Evolutionary conservation across 768 basidiomycete species (phyloP).

Genomic region (Heimioporus sp.): DNA sequence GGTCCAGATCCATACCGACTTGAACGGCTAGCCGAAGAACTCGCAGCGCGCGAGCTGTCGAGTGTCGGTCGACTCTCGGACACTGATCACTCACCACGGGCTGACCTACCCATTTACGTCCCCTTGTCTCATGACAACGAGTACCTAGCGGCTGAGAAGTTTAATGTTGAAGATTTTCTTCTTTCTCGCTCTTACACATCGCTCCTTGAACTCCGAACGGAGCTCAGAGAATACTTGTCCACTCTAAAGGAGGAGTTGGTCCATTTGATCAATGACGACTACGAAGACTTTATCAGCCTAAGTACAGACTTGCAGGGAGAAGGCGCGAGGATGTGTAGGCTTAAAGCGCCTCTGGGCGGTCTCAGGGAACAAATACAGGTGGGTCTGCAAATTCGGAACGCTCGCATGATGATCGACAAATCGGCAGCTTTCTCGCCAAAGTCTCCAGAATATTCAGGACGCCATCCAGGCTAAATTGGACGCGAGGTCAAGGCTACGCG

Average conservation of each 20-base stretch:
- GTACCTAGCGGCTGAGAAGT: conserved; percentile 63
- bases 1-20: conserved; percentile 60
- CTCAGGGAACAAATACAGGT: conserved; percentile 71
- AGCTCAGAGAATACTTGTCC: conserved; percentile 83
- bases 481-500: conserved; percentile 71
- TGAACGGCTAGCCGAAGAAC: conserved; percentile 71
- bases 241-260: conserved; percentile 91
- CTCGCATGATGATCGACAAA: neutral
- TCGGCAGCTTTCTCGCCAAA: conserved; percentile 52
- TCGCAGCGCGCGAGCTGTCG: conserved; percentile 51
- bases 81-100: conserved; percentile 17
- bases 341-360: conserved; percentile 65
- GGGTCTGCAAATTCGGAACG: conserved; percentile 27
- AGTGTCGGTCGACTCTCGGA: conserved; percentile 6
- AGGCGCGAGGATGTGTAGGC: conserved; percentile 61
- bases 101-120: conserved; percentile 58
- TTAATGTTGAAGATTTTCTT: conserved; percentile 85
- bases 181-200: conserved; percentile 83
- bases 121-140: conserved; percentile 83
- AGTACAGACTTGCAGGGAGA: conserved; percentile 92
- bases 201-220: conserved; percentile 81
- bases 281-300: conserved; percentile 95
- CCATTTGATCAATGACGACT: conserved; percentile 95
- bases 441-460: conserved; percentile 65
- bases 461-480: conserved; percentile 77